Percentiles rank a stretch among this genome's conserved stretches.
phyloP scores from a whole-genome alignment of 257 asterid species.

The Nicotiana obtusifolia region DNA sequence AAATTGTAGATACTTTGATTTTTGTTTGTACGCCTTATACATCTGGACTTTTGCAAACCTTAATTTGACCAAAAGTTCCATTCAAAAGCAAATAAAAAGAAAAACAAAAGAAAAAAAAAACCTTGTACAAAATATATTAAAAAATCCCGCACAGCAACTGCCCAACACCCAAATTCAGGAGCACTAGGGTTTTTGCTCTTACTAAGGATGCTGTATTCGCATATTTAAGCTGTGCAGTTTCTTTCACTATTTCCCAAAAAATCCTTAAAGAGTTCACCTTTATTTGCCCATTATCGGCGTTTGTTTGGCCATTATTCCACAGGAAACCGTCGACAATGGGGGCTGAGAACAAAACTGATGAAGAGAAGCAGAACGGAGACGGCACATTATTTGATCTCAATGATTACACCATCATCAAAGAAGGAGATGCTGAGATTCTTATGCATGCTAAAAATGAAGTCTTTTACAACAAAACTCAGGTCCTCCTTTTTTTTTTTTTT shows the following conservation, averaged over 20 bases:
- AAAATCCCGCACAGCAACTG: not conserved
- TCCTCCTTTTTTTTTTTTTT: slow-evolving; percentile 8
- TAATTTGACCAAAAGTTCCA: no score
- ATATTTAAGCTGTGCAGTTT: not conserved
- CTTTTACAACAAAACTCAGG: slow-evolving; percentile 92
- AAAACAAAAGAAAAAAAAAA: no score
- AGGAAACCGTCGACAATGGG: slow-evolving; percentile 29
- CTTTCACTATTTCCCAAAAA: not conserved
- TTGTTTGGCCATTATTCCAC: not conserved
- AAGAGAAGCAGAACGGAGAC: slow-evolving; percentile 26
- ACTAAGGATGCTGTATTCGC: not conserved
- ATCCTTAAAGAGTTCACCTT: not conserved
- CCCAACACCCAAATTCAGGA: not conserved
- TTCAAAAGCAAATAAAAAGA: no score
- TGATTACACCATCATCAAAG: slow-evolving; percentile 63
- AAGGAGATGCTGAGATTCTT: slow-evolving; percentile 93
- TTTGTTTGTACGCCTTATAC: no score
- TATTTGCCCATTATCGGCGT: not conserved
- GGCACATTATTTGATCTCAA: slow-evolving; percentile 48
- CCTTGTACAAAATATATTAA: not conserved
- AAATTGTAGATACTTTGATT: not conserved
- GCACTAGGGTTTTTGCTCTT: not conserved
- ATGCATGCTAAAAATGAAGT: slow-evolving; percentile 89
- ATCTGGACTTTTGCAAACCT: no score
- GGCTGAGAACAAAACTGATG: slow-evolving; percentile 34